Conservation (phyloP, 768 basidiomycete genomes). For the Cantharellus anzutake region DNA sequence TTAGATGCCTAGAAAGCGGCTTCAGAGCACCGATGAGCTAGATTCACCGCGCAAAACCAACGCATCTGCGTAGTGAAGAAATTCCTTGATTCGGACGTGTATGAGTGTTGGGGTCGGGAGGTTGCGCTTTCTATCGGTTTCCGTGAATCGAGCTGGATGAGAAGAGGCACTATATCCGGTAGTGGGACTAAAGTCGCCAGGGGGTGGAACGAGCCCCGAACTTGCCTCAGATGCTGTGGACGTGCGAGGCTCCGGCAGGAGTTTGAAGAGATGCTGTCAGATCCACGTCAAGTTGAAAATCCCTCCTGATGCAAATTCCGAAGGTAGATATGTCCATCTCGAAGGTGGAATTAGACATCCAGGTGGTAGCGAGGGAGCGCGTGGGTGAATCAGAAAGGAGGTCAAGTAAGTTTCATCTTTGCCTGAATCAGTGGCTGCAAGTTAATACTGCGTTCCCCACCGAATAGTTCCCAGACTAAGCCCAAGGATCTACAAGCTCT, state of each 20-base stretch:
- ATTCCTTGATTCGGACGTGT: neutral
- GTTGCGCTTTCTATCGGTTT: neutral
- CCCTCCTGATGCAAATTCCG: conserved; percentile 39
- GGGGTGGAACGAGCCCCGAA: conserved; percentile 89
- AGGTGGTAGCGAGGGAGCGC: conserved; percentile 42
- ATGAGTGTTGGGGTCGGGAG: neutral
- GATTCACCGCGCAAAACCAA: neutral
- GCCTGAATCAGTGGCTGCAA: neutral
- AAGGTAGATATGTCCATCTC: conserved; percentile 63
- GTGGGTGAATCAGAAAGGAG: conserved; percentile 73
- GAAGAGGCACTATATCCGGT: conserved; percentile 79
- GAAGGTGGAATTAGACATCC: conserved; percentile 70
- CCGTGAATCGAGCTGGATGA: neutral
- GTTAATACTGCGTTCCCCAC: neutral
- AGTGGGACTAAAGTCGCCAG: conserved; percentile 56
- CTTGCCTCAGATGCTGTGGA: conserved; percentile 57
- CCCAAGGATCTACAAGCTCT: conserved; percentile 61
- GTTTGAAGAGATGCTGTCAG: conserved; percentile 34
- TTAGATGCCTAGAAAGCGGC: neutral
- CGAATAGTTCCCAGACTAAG: conserved; percentile 51
- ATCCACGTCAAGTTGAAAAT: conserved; percentile 39
- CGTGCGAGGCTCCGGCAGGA: conserved; percentile 37
- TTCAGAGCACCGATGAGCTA: neutral
- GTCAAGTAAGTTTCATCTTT: conserved; percentile 32
- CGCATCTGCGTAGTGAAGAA: neutral